A percentile compares a stretch with the other conserved stretches of the same genome.
These are phyloP conservation scores for Ustilago trichophora DNA, from an alignment of 1,284 basidiomycete species.

Conservation along the genomic window DNA sequence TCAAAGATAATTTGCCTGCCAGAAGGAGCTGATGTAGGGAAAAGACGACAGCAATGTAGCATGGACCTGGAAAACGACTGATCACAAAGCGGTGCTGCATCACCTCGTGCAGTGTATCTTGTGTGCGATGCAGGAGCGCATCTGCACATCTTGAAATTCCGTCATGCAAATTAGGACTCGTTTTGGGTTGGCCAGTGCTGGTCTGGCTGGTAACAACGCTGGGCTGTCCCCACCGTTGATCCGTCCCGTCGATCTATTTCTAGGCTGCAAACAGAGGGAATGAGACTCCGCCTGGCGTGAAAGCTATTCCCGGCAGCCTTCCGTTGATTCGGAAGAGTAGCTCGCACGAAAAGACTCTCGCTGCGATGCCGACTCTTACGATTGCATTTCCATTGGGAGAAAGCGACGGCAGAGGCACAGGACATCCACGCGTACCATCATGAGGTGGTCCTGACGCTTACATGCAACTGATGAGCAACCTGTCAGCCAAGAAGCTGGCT, in stretches of 20 bases:
- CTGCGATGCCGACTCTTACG: no score
- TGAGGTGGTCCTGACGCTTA: no score
- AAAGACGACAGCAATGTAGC: no score
- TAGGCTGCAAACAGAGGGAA: slow-evolving; percentile 4
- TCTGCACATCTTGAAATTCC: slow-evolving; percentile 4
- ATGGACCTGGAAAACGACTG: slow-evolving; percentile 3
- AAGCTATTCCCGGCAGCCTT: not conserved
- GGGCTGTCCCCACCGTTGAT: no score
- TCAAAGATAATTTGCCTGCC: not conserved
- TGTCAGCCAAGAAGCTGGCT: no score
- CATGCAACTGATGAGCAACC: no score
- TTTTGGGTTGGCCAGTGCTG: no score
- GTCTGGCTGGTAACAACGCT: no score
- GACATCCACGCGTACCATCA: no score
- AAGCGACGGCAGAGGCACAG: no score
- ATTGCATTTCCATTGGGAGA: no score
- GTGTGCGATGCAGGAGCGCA: not conserved
- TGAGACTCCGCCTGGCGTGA: slow-evolving; percentile 1
- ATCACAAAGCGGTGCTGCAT: slow-evolving; percentile 12
- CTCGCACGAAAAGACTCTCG: not conserved
- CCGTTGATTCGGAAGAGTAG: not conserved
- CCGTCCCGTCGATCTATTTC: not conserved
- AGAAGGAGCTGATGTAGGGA: no score
- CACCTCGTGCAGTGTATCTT: not conserved
- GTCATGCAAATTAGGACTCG: slow-evolving; percentile 7